These are phyloP conservation scores for Xylaria palmicola DNA, from an alignment of 495 filamentous ascomycete species.

Conservation along the genomic window DNA sequence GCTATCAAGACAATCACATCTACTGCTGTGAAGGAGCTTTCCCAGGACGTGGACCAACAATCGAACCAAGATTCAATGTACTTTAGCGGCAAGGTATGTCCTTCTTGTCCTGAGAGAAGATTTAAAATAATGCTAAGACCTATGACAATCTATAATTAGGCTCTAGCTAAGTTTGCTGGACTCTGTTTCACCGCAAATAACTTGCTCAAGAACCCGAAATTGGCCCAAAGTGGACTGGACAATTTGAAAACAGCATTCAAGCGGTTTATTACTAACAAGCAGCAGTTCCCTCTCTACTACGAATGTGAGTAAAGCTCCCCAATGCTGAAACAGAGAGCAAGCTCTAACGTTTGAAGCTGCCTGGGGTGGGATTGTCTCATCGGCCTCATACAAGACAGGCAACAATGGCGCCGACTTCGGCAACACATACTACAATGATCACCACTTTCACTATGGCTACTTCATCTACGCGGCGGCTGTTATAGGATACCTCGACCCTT, in stretches of 20 bases:
- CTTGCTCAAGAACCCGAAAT: slow-evolving; percentile 57
- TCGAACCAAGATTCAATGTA: slow-evolving; percentile 89
- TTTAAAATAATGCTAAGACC: background rate
- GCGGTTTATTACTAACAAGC: slow-evolving; percentile 73
- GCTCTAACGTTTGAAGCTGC: slow-evolving; percentile 39
- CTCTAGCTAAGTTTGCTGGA: slow-evolving; percentile 80
- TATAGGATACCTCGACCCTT: slow-evolving; percentile 75
- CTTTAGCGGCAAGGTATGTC: slow-evolving; percentile 76
- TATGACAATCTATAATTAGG: slow-evolving; percentile 44
- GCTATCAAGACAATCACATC: slow-evolving; percentile 55
- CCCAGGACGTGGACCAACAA: slow-evolving; percentile 67
- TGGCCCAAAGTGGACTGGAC: slow-evolving; percentile 61
- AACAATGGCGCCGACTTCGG: slow-evolving; percentile 75
- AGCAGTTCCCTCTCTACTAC: slow-evolving; percentile 77
- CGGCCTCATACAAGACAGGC: slow-evolving; percentile 72
- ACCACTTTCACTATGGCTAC: slow-evolving; percentile 92
- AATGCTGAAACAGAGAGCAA: background rate
- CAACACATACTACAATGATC: slow-evolving; percentile 88
- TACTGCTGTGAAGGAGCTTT: slow-evolving; percentile 63
- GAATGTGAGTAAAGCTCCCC: slow-evolving; percentile 51
- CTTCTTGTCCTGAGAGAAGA: background rate
- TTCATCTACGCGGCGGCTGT: slow-evolving; percentile 87
- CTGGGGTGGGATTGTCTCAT: slow-evolving; percentile 86
- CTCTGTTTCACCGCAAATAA: slow-evolving; percentile 68
- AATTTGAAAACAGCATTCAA: slow-evolving; percentile 74